phyloP scores from a whole-genome alignment of 108 stramenopile species.

The Fragilariopsis cylindrus region DNA sequence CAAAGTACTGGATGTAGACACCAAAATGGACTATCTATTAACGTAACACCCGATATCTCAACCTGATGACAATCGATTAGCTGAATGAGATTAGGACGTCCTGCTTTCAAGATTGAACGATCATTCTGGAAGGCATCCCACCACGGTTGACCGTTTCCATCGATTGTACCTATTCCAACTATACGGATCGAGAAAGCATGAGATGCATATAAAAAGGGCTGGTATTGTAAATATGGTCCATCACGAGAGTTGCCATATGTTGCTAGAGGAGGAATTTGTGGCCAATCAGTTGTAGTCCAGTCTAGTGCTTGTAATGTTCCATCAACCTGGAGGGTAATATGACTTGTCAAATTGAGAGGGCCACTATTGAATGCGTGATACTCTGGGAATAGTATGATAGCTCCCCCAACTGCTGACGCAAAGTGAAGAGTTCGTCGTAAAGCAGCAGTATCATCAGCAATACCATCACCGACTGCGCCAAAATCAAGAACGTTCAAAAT shows the following conservation, averaged over 20 bases:
- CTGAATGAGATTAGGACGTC: conserved; percentile 36
- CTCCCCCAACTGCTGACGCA: neutral
- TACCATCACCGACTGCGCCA: conserved; percentile 43
- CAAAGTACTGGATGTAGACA: conserved; percentile 42
- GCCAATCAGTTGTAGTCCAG: conserved; percentile 25
- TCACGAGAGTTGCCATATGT: conserved; percentile 30
- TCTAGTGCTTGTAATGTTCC: conserved; percentile 20
- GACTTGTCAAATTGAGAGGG: conserved; percentile 40
- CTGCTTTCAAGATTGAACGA: neutral
- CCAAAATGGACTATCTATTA: conserved; percentile 48
- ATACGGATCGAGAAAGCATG: conserved; percentile 32
- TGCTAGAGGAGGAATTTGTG: conserved; percentile 28
- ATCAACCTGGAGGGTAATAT: conserved; percentile 26
- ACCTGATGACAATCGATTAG: conserved; percentile 25
- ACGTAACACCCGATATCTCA: conserved; percentile 17
- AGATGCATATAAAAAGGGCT: conserved; percentile 27
- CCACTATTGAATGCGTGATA: conserved; percentile 12
- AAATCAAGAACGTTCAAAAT: conserved; percentile 20
- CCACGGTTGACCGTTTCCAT: conserved; percentile 40
- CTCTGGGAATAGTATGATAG: conserved; percentile 12
- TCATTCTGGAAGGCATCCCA: conserved; percentile 25
- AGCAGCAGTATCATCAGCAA: conserved; percentile 34
- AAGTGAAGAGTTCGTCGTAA: conserved; percentile 22
- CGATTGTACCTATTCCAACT: conserved; percentile 32
- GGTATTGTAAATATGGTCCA: conserved; percentile 24